phyloP scores from a whole-genome alignment of 129 eudicot species.

The Flaveria linearis region DNA sequence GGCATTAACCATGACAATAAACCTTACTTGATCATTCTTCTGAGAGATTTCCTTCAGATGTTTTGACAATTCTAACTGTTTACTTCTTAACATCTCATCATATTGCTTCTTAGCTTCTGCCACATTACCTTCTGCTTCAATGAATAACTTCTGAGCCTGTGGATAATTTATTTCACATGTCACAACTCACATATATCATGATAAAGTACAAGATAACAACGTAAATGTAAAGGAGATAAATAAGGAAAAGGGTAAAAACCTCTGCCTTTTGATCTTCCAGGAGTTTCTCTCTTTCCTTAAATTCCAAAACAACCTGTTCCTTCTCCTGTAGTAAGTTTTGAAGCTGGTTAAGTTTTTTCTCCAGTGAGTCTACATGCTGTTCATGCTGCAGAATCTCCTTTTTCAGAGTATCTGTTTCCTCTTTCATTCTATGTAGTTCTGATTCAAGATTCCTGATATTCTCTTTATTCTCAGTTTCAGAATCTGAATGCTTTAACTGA shows the following conservation, averaged over 20 bases:
- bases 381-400: conserved; percentile 55
- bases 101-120: conserved; percentile 78
- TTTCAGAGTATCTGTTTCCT: conserved; percentile 51
- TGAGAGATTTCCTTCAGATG: conserved; percentile 93
- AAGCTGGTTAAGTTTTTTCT: conserved; percentile 58
- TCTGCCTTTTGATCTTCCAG: conserved; percentile 68
- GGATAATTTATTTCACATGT: conserved; percentile 13
- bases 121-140: conserved; percentile 65
- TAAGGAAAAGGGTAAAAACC: conserved; percentile 37
- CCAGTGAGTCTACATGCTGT: conserved; percentile 51
- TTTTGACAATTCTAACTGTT: conserved; percentile 85
- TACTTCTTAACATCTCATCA: conserved; percentile 74
- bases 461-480: conserved; percentile 67
- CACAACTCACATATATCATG: neutral
- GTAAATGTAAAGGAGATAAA: neutral
- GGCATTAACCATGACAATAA: conserved; percentile 19
- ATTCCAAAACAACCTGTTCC: conserved; percentile 55
- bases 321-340: conserved; percentile 56
- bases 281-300: conserved; percentile 60
- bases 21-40: conserved; percentile 80
- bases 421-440: conserved; percentile 58
- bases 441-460: conserved; percentile 50
- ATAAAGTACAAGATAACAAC: conserved; percentile 11
- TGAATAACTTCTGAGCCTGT: conserved; percentile 62
- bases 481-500: conserved; percentile 52